Percentiles rank a stretch among this genome's conserved stretches.
phyloP scores from a whole-genome alignment of 139 green algal species.

The Dunaliella sp. region DNA sequence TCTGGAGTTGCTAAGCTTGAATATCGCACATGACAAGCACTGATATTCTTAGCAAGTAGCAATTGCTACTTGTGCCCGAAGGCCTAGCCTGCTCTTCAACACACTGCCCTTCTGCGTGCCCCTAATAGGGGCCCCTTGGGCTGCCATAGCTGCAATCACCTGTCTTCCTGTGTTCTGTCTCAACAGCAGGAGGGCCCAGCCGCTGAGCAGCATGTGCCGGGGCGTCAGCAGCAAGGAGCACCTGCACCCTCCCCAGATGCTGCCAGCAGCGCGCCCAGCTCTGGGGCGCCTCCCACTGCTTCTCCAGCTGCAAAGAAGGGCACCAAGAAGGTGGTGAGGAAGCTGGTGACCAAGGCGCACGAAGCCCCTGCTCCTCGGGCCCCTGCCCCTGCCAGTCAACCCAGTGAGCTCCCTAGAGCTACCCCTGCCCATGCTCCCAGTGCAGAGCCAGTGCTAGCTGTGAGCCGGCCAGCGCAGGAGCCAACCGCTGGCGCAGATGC shows the following conservation, averaged over 20 bases:
- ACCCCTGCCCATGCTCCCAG: not conserved
- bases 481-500: no score
- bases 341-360: not conserved
- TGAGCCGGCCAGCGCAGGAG: no score
- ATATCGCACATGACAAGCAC: no score
- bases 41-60: no score
- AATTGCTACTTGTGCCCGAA: no score
- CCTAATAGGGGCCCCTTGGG: no score
- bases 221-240: constrained; percentile 10
- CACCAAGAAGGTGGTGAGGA: constrained; percentile 13
- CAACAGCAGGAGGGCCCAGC: no score
- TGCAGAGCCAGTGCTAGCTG: not conserved
- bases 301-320: constrained; percentile 11
- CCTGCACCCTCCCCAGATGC: not conserved
- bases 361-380: not conserved
- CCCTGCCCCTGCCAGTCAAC: not conserved
- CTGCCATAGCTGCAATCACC: no score
- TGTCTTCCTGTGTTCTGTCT: no score
- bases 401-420: not conserved
- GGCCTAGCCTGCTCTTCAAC: no score
- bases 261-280: not conserved
- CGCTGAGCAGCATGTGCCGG: not conserved
- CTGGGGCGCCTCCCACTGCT: not conserved
- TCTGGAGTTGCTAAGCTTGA: no score
- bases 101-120: no score